A percentile compares a stretch with the other conserved stretches of the same genome.
These are phyloP conservation scores for Sporothrix mexicana DNA, from an alignment of 2,329 filamentous ascomycete species.

Conservation along the genomic window DNA sequence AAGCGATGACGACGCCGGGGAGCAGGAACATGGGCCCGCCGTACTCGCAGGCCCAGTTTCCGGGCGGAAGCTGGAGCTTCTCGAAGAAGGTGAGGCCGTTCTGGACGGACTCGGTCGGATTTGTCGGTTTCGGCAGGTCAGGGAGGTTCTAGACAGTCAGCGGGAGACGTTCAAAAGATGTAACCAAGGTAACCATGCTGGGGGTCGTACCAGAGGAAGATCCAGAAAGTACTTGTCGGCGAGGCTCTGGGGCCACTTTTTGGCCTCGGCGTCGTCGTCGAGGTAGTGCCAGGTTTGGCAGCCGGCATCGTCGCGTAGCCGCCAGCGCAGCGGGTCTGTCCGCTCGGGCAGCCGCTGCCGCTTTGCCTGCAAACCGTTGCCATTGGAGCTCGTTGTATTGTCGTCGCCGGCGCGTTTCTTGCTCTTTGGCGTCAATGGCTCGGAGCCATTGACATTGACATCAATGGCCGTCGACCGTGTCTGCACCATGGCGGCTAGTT, in stretches of 20 bases:
- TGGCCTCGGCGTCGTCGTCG: slow-evolving; percentile 69
- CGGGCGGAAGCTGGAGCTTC: slow-evolving; percentile 82
- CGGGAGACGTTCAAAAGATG: too few relatives aligned
- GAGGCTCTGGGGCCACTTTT: slow-evolving; percentile 81
- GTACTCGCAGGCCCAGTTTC: slow-evolving; percentile 97
- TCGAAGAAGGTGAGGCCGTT: slow-evolving; percentile 92
- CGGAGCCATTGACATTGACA: slow-evolving; percentile 7
- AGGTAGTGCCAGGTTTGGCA: slow-evolving; percentile 96
- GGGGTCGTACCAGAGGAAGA: slow-evolving; percentile 80
- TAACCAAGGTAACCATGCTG: too few relatives aligned
- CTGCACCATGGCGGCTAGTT: slow-evolving; percentile 32
- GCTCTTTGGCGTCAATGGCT: background rate
- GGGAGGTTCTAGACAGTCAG: too few relatives aligned
- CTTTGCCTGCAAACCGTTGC: background rate
- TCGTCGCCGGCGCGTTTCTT: slow-evolving; percentile 49
- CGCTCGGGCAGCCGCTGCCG: slow-evolving; percentile 46
- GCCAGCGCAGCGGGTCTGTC: slow-evolving; percentile 85
- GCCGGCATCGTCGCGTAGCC: slow-evolving; percentile 80
- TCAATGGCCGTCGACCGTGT: slow-evolving; percentile 44
- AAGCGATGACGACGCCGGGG: slow-evolving; percentile 81
- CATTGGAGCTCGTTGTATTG: slow-evolving; percentile 40
- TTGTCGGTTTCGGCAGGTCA: slow-evolving; percentile 70
- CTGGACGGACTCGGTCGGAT: slow-evolving; percentile 74
- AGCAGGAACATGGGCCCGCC: slow-evolving; percentile 96
- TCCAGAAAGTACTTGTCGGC: slow-evolving; percentile 92